These are phyloP conservation scores for Colletotrichum sp. DNA, from an alignment of 2,329 filamentous ascomycete species.

Conservation along the genomic window DNA sequence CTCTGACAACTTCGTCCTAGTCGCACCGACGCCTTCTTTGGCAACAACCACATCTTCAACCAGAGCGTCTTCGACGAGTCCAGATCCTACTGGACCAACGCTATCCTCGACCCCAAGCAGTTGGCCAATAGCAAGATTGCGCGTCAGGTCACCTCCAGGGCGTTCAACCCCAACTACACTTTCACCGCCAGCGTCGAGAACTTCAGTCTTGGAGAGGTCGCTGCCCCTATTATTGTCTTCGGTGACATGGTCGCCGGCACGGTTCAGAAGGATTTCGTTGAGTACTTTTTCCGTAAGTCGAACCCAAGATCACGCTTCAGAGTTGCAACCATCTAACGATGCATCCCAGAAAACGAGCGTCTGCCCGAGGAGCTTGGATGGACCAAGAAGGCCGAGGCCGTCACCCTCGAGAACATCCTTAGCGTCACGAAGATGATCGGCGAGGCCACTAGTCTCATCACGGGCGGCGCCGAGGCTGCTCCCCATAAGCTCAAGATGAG, in stretches of 20 bases:
- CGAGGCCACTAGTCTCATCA: background rate
- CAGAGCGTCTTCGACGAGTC: slow-evolving; percentile 52
- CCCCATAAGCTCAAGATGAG: background rate
- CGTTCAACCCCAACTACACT: slow-evolving; percentile 52
- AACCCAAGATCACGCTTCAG: fast-evolving
- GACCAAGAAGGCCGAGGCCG: background rate
- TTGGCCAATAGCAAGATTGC: slow-evolving; percentile 50
- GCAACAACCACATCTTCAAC: slow-evolving; percentile 58
- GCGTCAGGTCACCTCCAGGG: slow-evolving; percentile 46
- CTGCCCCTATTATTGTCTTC: slow-evolving; percentile 54
- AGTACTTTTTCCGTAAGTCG: slow-evolving; percentile 50
- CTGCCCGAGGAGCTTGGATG: slow-evolving; percentile 15
- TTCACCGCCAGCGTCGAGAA: slow-evolving; percentile 45
- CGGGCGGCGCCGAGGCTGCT: background rate
- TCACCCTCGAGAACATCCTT: background rate
- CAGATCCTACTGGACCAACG: slow-evolving; percentile 48
- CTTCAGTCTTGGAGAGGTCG: slow-evolving; percentile 56
- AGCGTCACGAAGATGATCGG: slow-evolving; percentile 7
- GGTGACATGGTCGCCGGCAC: slow-evolving; percentile 45
- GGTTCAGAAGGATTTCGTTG: slow-evolving; percentile 42
- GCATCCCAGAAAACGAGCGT: slow-evolving; percentile 6
- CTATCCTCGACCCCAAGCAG: slow-evolving; percentile 42
- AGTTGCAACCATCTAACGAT: background rate
- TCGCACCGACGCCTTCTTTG: slow-evolving; percentile 53
- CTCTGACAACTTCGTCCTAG: slow-evolving; percentile 24